Evolutionary conservation across 768 basidiomycete species (phyloP).

Genomic region (Lactarius trivialis): DNA sequence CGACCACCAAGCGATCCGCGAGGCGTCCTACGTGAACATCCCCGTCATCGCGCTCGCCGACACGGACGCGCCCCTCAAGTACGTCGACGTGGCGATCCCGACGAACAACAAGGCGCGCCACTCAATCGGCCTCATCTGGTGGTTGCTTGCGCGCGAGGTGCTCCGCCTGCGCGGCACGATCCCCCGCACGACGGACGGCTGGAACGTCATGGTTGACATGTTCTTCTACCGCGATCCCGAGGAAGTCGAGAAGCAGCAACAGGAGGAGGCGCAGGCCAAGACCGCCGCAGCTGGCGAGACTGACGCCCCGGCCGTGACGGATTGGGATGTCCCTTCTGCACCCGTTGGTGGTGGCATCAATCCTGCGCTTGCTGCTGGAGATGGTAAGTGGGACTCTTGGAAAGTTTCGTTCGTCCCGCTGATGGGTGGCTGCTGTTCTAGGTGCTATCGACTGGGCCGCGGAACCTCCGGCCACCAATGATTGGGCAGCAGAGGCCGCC

Average conservation of each 20-base stretch:
- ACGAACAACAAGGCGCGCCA: conserved; percentile 99
- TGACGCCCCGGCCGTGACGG: conserved; percentile 46
- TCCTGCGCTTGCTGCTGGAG: conserved; percentile 62
- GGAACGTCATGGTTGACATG: conserved; percentile 98
- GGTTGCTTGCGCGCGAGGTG: conserved; percentile 95
- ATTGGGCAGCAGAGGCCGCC: conserved; percentile 29
- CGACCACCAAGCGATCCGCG: conserved; percentile 99
- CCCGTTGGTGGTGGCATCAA: conserved; percentile 68
- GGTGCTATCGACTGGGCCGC: conserved; percentile 33
- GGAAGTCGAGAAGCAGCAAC: conserved; percentile 97
- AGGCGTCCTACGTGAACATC: conserved; percentile 99
- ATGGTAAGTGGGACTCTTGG: conserved; percentile 36
- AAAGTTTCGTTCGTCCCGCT: background rate
- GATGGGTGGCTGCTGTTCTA: conserved; percentile 23
- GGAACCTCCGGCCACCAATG: conserved; percentile 24
- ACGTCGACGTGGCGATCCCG: conserved; percentile 97
- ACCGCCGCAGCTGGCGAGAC: conserved; percentile 48
- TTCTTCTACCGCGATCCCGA: conserved; percentile 60
- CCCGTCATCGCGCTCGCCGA: conserved; percentile 99
- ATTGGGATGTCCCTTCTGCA: conserved; percentile 73
- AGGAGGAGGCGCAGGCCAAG: conserved; percentile 88
- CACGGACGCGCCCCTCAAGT: conserved; percentile 95
- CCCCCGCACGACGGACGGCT: conserved; percentile 84
- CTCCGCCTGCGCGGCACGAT: conserved; percentile 92
- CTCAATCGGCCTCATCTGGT: conserved; percentile 96